Base-by-base conservation (phyloP, 306 rosid genomes). In the Casuarina equisetifolia region DNA sequence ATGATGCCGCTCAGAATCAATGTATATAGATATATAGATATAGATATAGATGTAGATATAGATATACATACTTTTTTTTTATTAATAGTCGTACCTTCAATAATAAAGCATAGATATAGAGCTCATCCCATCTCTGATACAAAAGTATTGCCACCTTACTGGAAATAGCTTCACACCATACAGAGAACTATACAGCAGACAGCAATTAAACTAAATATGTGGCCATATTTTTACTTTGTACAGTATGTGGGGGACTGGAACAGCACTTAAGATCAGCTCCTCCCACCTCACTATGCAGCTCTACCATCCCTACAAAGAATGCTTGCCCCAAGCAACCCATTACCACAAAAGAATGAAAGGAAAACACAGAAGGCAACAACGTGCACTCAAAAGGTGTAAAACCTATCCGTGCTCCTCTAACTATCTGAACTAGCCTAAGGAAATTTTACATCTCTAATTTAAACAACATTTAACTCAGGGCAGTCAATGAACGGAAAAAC, bases 401-500 rank as follows among this genome's bases (percentile, higher is more conserved):
- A 82, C 74, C 90, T 87, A 84, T 81, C 85, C 80, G 78, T 72
- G 85, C 81, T 78, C 52, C 74, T 81, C 71, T 55, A 78, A 67
- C 85, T 82, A 83, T 78, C 66, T 50, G 53, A 76, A 76, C 79
- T 77, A 73, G 74, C 88, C 88, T 82, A 79, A n/a, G 0, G 32
- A 64, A 67, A 63, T 71, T 84, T 45, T 85, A 86, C 93, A 89
- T 19, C 61, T 81, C 89, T 86, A 84, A 70, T n/a, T 59, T 69
- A 67, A 80, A 74, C 73, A 78, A 59, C 71, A 68, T 67, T 69
- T 70, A 78, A 88, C 81, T 80, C 80, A 75, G 71, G 78, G 69
- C 74, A 82, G 50, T 35, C 83, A 74, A 70, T 72, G 80, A 50
- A 36, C 39, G 42, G 80, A 72, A 74, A 46, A 11, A 6, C 32